A percentile compares a stretch with the other conserved stretches of the same genome.
phyloP scores from a whole-genome alignment of 176 grass and related monocot genomes.

The Sorghum bicolor region DNA sequence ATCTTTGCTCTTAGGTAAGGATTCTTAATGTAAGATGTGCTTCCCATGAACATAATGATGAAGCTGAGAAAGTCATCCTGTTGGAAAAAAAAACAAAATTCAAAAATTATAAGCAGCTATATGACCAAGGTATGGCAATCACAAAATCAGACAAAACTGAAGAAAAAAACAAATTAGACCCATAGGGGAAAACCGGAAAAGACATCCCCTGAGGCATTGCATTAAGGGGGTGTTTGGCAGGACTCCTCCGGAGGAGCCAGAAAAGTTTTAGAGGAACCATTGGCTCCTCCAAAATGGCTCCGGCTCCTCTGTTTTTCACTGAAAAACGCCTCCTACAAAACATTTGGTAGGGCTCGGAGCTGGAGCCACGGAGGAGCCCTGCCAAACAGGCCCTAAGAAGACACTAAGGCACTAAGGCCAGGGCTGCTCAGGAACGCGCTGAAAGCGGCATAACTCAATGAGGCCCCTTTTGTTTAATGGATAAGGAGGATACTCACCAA shows the following conservation, averaged over 20 bases:
- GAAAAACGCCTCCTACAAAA: no score
- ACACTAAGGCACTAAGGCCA: not conserved
- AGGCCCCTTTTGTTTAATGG: not conserved
- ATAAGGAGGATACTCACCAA: constrained; percentile 48
- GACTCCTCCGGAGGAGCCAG: no score
- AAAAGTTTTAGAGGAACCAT: no score
- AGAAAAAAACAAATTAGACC: not conserved
- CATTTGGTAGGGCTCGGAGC: no score
- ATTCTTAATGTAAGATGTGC: constrained; percentile 89
- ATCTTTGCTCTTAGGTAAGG: constrained; percentile 97
- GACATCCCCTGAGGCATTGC: not conserved
- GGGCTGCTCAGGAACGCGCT: not conserved
- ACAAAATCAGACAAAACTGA: not conserved
- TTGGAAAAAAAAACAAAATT: constrained; percentile 16
- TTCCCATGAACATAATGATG: constrained; percentile 98
- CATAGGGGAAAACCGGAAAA: not conserved
- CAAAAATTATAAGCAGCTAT: not conserved
- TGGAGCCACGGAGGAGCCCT: no score
- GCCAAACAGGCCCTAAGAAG: not conserved
- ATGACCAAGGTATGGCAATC: not conserved
- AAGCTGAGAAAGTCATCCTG: constrained; percentile 98
- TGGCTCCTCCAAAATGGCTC: no score
- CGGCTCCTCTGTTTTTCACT: no score
- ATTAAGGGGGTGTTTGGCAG: not conserved
- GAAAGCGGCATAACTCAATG: not conserved